Percentiles rank a stretch among this genome's conserved stretches.
Evolutionary conservation across 495 filamentous ascomycete genomes (phyloP).

Genomic region (Gamarada debralockiae): DNA sequence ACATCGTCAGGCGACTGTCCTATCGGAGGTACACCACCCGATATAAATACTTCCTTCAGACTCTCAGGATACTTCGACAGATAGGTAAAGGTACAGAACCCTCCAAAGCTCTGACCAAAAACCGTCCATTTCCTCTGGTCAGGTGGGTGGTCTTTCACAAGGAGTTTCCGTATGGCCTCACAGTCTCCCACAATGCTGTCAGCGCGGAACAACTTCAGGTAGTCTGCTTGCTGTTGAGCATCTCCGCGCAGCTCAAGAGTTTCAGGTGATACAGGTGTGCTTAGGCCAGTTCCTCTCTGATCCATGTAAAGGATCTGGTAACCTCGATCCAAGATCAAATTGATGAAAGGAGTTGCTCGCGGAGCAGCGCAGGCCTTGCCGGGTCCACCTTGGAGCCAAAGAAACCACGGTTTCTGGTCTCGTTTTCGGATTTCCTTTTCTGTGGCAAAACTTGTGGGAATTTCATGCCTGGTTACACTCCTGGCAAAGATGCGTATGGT

Average conservation of each 20-base stretch:
- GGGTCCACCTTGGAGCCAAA: slow-evolving; percentile 71
- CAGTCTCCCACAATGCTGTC: slow-evolving; percentile 86
- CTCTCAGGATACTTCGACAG: slow-evolving; percentile 77
- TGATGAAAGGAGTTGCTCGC: slow-evolving; percentile 63
- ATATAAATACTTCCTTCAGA: slow-evolving; percentile 76
- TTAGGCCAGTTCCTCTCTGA: slow-evolving; percentile 84
- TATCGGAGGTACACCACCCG: slow-evolving; percentile 78
- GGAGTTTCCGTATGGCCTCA: slow-evolving; percentile 72
- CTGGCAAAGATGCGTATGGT: slow-evolving; percentile 72
- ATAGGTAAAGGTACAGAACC: slow-evolving; percentile 81
- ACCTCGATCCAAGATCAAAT: slow-evolving; percentile 67
- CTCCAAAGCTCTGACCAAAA: slow-evolving; percentile 88
- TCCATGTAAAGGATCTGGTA: slow-evolving; percentile 85
- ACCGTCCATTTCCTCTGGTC: slow-evolving; percentile 76
- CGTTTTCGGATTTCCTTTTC: slow-evolving; percentile 34
- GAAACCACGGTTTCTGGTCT: slow-evolving; percentile 46
- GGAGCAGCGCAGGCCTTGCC: slow-evolving; percentile 71
- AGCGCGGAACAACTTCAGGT: slow-evolving; percentile 82
- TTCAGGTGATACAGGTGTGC: slow-evolving; percentile 68
- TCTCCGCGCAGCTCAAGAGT: slow-evolving; percentile 62
- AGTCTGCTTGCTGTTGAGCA: slow-evolving; percentile 63
- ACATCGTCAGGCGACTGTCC: slow-evolving; percentile 67
- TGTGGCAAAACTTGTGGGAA: slow-evolving; percentile 43
- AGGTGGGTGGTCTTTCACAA: slow-evolving; percentile 65
- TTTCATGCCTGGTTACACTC: slow-evolving; percentile 59